Evolutionary conservation across 306 rosid genomes (phyloP).

Genomic region (Oemleria cerasiformis): DNA sequence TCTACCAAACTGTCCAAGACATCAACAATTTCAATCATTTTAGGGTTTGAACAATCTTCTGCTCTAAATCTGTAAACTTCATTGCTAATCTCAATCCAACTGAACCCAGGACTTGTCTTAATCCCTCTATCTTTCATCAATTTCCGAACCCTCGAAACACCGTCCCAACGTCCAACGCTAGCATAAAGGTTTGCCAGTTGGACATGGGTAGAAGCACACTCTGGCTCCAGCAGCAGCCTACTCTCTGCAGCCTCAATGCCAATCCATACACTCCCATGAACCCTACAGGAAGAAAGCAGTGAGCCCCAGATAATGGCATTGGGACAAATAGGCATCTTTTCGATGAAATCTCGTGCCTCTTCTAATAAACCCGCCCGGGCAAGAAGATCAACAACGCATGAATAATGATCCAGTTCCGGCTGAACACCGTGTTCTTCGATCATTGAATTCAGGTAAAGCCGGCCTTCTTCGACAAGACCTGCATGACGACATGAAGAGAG

Average conservation of each 20-base stretch:
- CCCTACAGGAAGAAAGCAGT: slow-evolving; percentile 66
- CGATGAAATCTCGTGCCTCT: slow-evolving; percentile 61
- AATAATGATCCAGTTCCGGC: slow-evolving; percentile 74
- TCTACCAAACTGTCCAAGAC: slow-evolving; percentile 49
- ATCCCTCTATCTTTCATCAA: slow-evolving; percentile 70
- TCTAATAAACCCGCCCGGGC: slow-evolving; percentile 73
- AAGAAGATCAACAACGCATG: slow-evolving; percentile 76
- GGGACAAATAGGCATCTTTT: slow-evolving; percentile 65
- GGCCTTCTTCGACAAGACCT: slow-evolving; percentile 66
- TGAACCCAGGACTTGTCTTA: slow-evolving; percentile 61
- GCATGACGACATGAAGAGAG: slow-evolving; percentile 79
- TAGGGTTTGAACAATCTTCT: slow-evolving; percentile 52
- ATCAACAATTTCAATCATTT: slow-evolving; percentile 40
- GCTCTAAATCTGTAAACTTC: slow-evolving; percentile 59
- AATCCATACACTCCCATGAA: slow-evolving; percentile 63
- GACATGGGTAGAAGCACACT: slow-evolving; percentile 61
- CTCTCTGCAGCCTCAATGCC: slow-evolving; percentile 75
- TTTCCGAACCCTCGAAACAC: slow-evolving; percentile 52
- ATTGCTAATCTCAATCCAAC: slow-evolving; percentile 74
- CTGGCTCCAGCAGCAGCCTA: slow-evolving; percentile 58
- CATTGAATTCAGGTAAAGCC: slow-evolving; percentile 62
- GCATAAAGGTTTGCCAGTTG: slow-evolving; percentile 78
- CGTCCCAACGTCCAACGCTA: slow-evolving; percentile 57
- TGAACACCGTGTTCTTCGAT: slow-evolving; percentile 50
- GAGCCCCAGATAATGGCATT: slow-evolving; percentile 89